Conservation (phyloP, 1,284 basidiomycete genomes). For the Apiotrichum laibachii region DNA sequence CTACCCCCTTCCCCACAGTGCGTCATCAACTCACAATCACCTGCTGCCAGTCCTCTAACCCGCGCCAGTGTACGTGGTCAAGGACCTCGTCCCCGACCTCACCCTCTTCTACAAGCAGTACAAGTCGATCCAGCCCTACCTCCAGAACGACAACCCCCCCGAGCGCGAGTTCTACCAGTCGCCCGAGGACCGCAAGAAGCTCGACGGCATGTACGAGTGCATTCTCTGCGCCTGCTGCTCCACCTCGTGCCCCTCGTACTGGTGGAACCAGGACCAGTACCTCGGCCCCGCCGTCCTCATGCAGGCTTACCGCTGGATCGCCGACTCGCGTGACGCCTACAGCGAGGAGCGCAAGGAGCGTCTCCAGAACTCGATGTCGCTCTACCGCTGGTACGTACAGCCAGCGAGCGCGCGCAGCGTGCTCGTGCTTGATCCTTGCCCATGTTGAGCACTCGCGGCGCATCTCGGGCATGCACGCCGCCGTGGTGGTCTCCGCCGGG, state of each 20-base stretch:
- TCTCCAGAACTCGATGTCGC: slow-evolving; percentile 90
- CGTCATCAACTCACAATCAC: slow-evolving; percentile 54
- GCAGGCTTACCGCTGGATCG: slow-evolving; percentile 96
- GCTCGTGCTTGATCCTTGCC: neutral
- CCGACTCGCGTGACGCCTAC: slow-evolving; percentile 86
- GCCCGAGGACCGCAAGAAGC: slow-evolving; percentile 86
- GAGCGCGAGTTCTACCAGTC: slow-evolving; percentile 78
- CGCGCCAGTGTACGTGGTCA: slow-evolving; percentile 90
- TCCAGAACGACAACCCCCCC: slow-evolving; percentile 87
- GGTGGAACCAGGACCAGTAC: slow-evolving; percentile 99
- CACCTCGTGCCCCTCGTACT: slow-evolving; percentile 90
- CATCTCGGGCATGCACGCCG: too few species aligned
- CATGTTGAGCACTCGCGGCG: neutral
- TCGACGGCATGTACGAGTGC: slow-evolving; percentile 97
- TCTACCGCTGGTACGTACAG: slow-evolving; percentile 60
- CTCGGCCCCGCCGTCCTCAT: slow-evolving; percentile 94
- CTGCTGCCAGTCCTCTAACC: neutral
- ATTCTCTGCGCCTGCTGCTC: slow-evolving; percentile 77
- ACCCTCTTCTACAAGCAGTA: slow-evolving; percentile 79
- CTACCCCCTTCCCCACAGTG: slow-evolving; percentile 97
- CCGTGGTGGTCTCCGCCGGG: too few species aligned
- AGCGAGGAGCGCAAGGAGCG: slow-evolving; percentile 80
- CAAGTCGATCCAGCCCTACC: slow-evolving; percentile 96
- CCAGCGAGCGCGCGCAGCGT: too few species aligned
- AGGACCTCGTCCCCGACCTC: slow-evolving; percentile 83